phyloP scores from a whole-genome alignment of 139 green algal genomes.

The Micromonas commoda region DNA sequence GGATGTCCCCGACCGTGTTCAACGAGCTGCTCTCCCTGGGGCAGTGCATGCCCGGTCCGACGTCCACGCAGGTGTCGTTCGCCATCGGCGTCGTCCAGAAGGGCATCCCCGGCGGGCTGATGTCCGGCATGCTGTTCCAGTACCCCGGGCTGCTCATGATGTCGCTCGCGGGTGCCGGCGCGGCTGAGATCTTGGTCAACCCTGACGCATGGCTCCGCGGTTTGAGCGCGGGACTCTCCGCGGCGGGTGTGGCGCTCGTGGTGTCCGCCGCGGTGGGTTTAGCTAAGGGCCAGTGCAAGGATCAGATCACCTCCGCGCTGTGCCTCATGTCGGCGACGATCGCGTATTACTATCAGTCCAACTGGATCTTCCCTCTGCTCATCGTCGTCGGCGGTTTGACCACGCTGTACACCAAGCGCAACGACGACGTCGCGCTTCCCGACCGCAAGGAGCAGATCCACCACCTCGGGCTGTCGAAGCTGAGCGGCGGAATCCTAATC shows the following conservation, averaged over 20 bases:
- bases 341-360: slow-evolving; percentile 60
- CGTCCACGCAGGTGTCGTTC: slow-evolving; percentile 74
- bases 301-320: slow-evolving; percentile 23
- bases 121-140: slow-evolving; percentile 73
- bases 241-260: slow-evolving; percentile 75
- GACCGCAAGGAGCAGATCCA: not conserved
- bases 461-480: not conserved
- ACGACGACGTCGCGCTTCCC: not conserved
- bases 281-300: slow-evolving; percentile 61
- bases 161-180: not conserved
- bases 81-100: slow-evolving; percentile 72
- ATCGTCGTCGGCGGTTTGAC: slow-evolving; percentile 61
- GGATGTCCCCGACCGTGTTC: slow-evolving; percentile 68
- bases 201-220: slow-evolving; percentile 45
- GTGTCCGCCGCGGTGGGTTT: slow-evolving; percentile 65
- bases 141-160: slow-evolving; percentile 61
- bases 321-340: slow-evolving; percentile 41
- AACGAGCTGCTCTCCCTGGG: slow-evolving; percentile 82
- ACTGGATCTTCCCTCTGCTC: slow-evolving; percentile 70
- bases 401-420: slow-evolving; percentile 35
- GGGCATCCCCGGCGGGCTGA: slow-evolving; percentile 55
- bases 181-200: slow-evolving; percentile 2
- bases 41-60: slow-evolving; percentile 81
- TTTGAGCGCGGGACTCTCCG: slow-evolving; percentile 51
- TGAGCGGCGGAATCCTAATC: slow-evolving; percentile 29